Evolutionary conservation across 768 basidiomycete species (phyloP), one percentile per base, ranked within the genome.

Genomic region (Termitomyces sp.): DNA sequence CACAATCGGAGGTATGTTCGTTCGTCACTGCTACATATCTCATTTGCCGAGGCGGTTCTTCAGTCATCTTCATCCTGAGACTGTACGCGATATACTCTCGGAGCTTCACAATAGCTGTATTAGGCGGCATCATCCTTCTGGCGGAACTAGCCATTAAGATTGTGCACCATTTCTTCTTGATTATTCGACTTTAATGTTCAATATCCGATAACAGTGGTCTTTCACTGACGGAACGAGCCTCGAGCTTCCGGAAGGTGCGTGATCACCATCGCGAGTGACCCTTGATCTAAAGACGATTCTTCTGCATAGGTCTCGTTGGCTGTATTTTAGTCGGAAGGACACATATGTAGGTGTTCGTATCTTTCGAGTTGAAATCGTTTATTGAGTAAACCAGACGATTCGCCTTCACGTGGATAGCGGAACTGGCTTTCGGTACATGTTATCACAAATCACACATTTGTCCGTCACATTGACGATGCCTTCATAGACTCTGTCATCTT

Each of bases 371-470:
- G 16, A 32, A 28, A 16, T 16, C 13, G 7, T 38, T 36, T 35
- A 22, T 13, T 5, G 45, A 24, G 3, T 11, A 32, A 16, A 49
- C 7, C 15, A 49, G 48, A 32, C 48, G 48, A 11, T 49, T 49
- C 7, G 71, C 67, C 15, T 73, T 70, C 39, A 75, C 74, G 7
- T 77, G 75, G 75, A 70, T 76, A 24, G 73, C 73, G 18, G 76
- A 77, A 49, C 66, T 77, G 4, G 64, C 68, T 20, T 77, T 77
- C 48, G 76, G 75, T 51, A n/a, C 28, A 28, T 18, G 28, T 32
- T 32, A 49, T 7, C 16, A 12, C 7, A 35, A 12, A 18, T 13
- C 24, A 15, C 12, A 8, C 35, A 33, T 45, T 28, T 4, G 20
- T 22, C 39, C 35, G 32, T 13, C 32, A 22, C 15, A 28, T 51